A percentile compares a stretch with the other conserved stretches of the same genome.
Evolutionary conservation across 2,329 filamentous ascomycete species (phyloP).

Genomic region (Botrytis porri): DNA sequence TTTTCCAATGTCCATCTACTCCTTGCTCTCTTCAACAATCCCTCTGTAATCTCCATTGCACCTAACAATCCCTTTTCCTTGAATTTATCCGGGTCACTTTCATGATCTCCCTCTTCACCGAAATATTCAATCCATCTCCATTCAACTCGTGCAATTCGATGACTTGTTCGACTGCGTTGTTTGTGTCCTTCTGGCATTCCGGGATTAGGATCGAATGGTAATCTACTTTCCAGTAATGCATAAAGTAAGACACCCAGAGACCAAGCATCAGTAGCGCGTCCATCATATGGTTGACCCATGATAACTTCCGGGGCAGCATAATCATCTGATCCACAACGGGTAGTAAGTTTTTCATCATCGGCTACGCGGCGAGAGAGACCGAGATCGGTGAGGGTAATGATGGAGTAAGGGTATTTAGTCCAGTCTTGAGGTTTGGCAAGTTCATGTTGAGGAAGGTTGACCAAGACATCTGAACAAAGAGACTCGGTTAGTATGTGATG

Average conservation of each 20-base stretch:
- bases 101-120: conserved; percentile 82
- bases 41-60: conserved; percentile 79
- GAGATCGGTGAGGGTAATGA: conserved; percentile 87
- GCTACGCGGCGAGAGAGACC: conserved; percentile 84
- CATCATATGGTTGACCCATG: conserved; percentile 92
- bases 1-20: conserved; percentile 74
- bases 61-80: conserved; percentile 65
- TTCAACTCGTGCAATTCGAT: conserved; percentile 92
- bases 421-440: conserved; percentile 67
- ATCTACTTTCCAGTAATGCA: conserved; percentile 83
- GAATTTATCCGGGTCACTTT: conserved; percentile 59
- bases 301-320: conserved; percentile 96
- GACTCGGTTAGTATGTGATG: background rate
- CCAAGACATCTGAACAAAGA: conserved; percentile 68
- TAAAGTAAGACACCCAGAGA: conserved; percentile 91
- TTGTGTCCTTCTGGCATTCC: conserved; percentile 73
- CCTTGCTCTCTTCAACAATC: conserved; percentile 75
- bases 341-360: conserved; percentile 84
- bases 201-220: conserved; percentile 89
- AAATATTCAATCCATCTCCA: conserved; percentile 92
- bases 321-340: conserved; percentile 92
- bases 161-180: conserved; percentile 77
- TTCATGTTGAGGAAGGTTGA: conserved; percentile 72
- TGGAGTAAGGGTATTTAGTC: conserved; percentile 71
- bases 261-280: conserved; percentile 89